Conservation (phyloP, 2,329 filamentous ascomycete species). For the Colletotrichum sansevieriae region DNA sequence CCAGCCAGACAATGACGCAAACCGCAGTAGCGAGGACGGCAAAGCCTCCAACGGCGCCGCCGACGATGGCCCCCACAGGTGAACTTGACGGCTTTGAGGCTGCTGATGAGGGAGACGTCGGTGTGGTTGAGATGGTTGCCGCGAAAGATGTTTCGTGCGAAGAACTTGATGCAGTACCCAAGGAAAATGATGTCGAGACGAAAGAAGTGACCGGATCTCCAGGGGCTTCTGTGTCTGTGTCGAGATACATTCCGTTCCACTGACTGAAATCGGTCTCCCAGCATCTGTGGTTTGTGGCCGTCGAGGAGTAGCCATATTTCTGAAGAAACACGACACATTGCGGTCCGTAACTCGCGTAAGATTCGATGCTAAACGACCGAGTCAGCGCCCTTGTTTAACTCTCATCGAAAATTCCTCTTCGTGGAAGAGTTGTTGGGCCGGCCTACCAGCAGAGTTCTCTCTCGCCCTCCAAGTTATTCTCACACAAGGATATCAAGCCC, state of each 20-base stretch:
- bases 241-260: constrained; percentile 7
- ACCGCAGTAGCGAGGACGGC: constrained; percentile 3
- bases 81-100: not conserved
- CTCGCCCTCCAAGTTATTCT: not conserved
- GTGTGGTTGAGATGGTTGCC: not conserved
- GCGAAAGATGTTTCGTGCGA: not conserved
- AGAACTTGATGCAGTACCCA: not conserved
- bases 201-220: not conserved
- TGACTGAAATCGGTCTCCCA: constrained; percentile 2
- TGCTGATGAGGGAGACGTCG: not conserved
- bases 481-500: not conserved
- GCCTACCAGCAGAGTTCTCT: not conserved
- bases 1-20: constrained; percentile 14
- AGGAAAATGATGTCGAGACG: not conserved
- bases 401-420: no score
- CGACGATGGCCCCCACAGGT: constrained; percentile 3
- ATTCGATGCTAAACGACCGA: no score
- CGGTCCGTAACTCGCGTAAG: not conserved
- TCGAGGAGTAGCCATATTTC: not conserved
- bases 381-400: no score
- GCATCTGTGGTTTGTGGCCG: constrained; percentile 3
- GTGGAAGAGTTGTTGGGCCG: not conserved
- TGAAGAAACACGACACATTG: constrained; percentile 6
- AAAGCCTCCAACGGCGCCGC: not conserved
- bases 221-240: not conserved